phyloP scores from a whole-genome alignment of 306 rosid genomes.

The Vachellia pachyceras region DNA sequence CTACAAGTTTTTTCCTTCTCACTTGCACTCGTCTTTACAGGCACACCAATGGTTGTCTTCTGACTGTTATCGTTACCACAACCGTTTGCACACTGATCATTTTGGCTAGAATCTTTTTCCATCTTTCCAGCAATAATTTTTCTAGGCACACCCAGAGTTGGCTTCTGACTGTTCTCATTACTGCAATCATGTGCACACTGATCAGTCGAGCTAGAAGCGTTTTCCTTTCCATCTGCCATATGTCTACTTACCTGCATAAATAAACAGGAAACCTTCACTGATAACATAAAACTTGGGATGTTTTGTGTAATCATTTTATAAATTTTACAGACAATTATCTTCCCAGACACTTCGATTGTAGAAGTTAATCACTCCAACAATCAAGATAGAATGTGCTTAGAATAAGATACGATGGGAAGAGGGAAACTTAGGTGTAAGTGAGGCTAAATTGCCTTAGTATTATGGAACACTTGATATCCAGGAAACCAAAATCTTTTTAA shows the following conservation, averaged over 20 bases:
- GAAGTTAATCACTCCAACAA: not conserved
- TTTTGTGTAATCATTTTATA: not conserved
- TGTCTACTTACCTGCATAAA: conserved; percentile 57
- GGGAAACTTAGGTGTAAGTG: not conserved
- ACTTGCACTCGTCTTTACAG: no score
- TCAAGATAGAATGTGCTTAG: not conserved
- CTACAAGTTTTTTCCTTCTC: no score
- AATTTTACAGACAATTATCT: not conserved
- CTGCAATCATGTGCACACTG: not conserved
- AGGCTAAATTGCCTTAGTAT: not conserved
- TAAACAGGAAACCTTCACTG: conserved; percentile 22
- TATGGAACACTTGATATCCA: not conserved
- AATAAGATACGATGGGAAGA: not conserved
- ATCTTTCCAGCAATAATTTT: not conserved
- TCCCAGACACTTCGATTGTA: not conserved
- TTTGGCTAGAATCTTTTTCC: not conserved
- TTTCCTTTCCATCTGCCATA: conserved; percentile 40
- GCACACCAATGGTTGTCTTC: no score
- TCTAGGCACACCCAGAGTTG: not conserved
- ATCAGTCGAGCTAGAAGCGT: not conserved
- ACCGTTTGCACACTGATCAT: not conserved
- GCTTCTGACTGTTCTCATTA: conserved; percentile 15
- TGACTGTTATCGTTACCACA: not conserved
- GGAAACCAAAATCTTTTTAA: no score
- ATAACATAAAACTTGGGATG: not conserved